These are phyloP conservation scores for Cryptococcus jaspeensis DNA, from an alignment of 1,284 basidiomycete species.

Conservation along the genomic window DNA sequence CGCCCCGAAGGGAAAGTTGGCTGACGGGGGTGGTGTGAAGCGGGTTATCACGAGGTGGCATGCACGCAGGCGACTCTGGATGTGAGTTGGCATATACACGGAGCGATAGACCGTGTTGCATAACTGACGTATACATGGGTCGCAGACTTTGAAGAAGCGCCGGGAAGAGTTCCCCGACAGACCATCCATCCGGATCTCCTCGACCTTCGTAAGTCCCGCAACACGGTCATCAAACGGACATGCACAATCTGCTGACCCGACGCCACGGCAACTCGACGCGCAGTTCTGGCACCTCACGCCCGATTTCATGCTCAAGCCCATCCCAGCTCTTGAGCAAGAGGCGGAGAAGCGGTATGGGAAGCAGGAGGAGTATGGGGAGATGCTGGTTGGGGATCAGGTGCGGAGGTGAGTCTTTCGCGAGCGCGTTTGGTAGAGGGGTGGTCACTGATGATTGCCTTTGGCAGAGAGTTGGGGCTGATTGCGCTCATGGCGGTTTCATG, in stretches of 20 bases:
- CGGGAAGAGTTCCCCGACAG: slow-evolving; percentile 63
- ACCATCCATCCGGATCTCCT: slow-evolving; percentile 86
- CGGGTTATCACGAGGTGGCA: slow-evolving; percentile 89
- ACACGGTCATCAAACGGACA: neutral
- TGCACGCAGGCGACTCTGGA: slow-evolving; percentile 74
- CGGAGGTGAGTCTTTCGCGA: slow-evolving; percentile 61
- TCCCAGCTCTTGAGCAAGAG: slow-evolving; percentile 58
- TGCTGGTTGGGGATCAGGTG: slow-evolving; percentile 84
- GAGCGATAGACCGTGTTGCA: neutral
- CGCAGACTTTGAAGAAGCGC: slow-evolving; percentile 65
- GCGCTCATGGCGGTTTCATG: slow-evolving; percentile 62
- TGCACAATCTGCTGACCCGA: neutral
- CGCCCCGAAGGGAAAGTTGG: neutral
- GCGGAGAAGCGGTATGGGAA: slow-evolving; percentile 44
- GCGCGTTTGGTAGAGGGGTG: neutral
- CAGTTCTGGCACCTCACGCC: slow-evolving; percentile 86
- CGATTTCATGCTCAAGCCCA: slow-evolving; percentile 69
- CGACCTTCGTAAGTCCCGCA: slow-evolving; percentile 63
- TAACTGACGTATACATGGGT: neutral
- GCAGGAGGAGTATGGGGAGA: slow-evolving; percentile 62
- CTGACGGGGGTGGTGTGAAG: slow-evolving; percentile 17
- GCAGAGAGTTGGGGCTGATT: slow-evolving; percentile 76
- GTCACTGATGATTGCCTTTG: slow-evolving; percentile 1
- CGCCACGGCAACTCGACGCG: neutral
- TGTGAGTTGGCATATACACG: slow-evolving; percentile 55